Conservation (phyloP, 495 filamentous ascomycete genomes). For the Tuber umbilicatum region DNA sequence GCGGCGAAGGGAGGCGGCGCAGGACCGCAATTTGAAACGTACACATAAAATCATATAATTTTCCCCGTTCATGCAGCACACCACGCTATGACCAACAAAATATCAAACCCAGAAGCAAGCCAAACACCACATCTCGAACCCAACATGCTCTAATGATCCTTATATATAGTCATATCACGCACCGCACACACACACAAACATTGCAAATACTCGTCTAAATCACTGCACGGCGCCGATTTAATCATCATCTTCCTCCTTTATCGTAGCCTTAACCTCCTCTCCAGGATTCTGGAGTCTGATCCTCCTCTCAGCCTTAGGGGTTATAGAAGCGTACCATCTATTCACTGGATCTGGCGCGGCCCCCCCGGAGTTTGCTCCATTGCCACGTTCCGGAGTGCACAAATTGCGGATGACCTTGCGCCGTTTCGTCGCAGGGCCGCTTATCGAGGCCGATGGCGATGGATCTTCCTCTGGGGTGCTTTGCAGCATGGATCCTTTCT, state of each 20-base stretch:
- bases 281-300: constrained; percentile 2
- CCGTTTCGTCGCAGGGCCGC: neutral
- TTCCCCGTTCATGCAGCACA: neutral
- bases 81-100: neutral
- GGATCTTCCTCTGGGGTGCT: neutral
- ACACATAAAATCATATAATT: neutral
- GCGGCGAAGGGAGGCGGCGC: neutral
- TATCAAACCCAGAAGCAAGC: neutral
- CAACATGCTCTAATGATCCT: neutral
- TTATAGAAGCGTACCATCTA: neutral
- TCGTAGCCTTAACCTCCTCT: neutral
- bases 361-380: neutral
- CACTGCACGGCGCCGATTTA: neutral
- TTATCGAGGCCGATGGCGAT: neutral
- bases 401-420: neutral
- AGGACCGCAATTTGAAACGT: neutral
- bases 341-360: neutral
- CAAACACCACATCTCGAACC: neutral
- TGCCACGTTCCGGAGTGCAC: neutral
- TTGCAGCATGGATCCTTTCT: neutral
- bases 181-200: neutral
- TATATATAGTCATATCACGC: neutral
- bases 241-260: neutral
- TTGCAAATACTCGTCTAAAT: neutral
- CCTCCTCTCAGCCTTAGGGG: neutral